Base-by-base conservation (phyloP, 352 stramenopile genomes). In the Phytophthora sp. region DNA sequence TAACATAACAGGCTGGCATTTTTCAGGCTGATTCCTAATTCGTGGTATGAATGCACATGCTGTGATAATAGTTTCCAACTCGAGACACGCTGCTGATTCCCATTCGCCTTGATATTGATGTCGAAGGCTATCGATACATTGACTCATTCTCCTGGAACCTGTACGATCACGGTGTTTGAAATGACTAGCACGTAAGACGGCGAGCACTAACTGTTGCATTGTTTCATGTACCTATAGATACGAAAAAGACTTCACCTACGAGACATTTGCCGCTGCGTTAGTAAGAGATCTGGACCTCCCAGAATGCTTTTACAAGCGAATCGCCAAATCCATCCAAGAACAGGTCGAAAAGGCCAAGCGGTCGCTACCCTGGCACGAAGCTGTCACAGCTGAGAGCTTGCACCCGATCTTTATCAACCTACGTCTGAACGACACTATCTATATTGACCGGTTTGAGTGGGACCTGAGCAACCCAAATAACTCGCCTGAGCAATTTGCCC, bases 371-470 rank as follows among this genome's bases (percentile, higher is more conserved):
- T 89, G 79, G 80, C 68, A 82, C 35, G 73, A 84, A 37, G 74
- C 80, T 1, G 76, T 88, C 12, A 70, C 66, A 12, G 64, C 18
- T 12, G 80, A 91, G 64, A 89, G 79, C 60, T 68, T 94, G 30
- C 77, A 91, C 35, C 85, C 82, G 20, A 92, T 94, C 34, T 90
- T 79, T 55, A 88, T 94, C 66, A 94, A 94, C 59, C 66, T 94
- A 39, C 82, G 85, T 28, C 68, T 94, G 35, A 87, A 89, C 61
- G 85, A 94, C 62, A 92, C 85, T 31, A 79, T 94, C 48, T 79
- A 91, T 31, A 87, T 90, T 55, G 85, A 94, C 51, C 74, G 81
- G 34, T 94, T 94, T 62, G 85, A 94, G 74, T 94, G 85, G 85
- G 85, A 94, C 45, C 49, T 94, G 2, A 85, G 65, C 51, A 84